These are phyloP conservation scores for Escallonia rubra DNA, from an alignment of 129 eudicot species.

Conservation along the genomic window DNA sequence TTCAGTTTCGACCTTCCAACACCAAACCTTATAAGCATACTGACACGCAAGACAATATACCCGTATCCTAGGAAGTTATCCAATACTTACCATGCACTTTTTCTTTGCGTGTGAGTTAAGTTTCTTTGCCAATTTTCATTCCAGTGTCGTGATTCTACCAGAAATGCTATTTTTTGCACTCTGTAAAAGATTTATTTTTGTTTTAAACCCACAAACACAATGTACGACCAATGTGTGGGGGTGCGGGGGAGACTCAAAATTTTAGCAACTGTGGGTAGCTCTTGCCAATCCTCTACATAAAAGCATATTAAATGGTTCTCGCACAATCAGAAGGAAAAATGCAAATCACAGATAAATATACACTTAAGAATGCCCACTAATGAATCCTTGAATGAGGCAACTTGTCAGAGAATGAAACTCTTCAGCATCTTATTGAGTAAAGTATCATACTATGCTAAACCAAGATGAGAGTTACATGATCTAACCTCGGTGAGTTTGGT, in stretches of 20 bases:
- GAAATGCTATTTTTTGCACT: no score
- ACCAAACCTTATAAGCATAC: slow-evolving; percentile 15
- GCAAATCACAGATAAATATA: background rate
- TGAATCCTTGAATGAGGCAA: background rate
- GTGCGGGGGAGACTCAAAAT: no score
- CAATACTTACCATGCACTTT: background rate
- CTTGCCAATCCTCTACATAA: no score
- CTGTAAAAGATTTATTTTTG: no score
- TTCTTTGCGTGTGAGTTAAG: no score
- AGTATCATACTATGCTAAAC: background rate
- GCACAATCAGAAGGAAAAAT: background rate
- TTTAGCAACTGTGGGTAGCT: no score
- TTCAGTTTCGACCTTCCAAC: slow-evolving; percentile 70
- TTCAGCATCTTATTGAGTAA: no score
- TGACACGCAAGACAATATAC: background rate
- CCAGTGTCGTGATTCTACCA: no score
- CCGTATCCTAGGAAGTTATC: background rate
- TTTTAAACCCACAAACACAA: no score
- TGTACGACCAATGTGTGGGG: no score
- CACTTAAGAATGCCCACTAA: background rate
- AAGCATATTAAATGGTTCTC: background rate
- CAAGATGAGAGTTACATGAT: slow-evolving; percentile 7
- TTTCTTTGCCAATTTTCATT: no score
- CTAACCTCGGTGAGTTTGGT: slow-evolving; percentile 88
- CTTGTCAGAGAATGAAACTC: no score